Conservation (phyloP, 1,139 yeast genomes). For the Nakaseomyces bracarensis region DNA sequence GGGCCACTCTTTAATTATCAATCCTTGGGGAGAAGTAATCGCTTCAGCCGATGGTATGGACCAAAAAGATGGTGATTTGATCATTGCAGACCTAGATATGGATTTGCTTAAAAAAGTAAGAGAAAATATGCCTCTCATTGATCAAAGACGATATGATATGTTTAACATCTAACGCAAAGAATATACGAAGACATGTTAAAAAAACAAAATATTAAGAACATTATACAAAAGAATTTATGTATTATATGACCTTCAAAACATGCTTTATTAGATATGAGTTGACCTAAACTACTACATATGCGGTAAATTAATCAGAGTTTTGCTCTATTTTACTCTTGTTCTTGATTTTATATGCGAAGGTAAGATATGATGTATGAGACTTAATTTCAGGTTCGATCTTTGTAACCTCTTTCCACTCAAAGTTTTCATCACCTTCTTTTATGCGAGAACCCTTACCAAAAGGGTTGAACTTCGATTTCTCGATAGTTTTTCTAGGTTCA, state of each 20-base stretch:
- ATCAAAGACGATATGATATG: conserved; percentile 60
- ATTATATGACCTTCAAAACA: too few species aligned
- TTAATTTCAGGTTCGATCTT: conserved; percentile 78
- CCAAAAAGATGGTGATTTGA: conserved; percentile 42
- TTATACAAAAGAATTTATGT: too few species aligned
- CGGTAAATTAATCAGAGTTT: neutral
- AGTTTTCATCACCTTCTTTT: conserved; percentile 76
- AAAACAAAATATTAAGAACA: neutral
- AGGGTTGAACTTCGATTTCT: conserved; percentile 68
- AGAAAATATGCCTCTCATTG: conserved; percentile 62
- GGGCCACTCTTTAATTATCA: conserved; percentile 79
- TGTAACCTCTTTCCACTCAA: conserved; percentile 75
- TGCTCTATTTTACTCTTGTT: conserved; percentile 10
- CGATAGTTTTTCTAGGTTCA: conserved; percentile 26
- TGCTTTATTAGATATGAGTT: too few species aligned
- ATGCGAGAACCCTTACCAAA: conserved; percentile 73
- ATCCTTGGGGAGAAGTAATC: conserved; percentile 83
- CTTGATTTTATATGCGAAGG: conserved; percentile 59
- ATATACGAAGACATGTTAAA: too few species aligned
- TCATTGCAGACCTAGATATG: conserved; percentile 64
- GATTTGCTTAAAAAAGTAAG: conserved; percentile 44
- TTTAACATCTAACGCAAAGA: conserved; percentile 18
- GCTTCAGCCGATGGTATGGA: conserved; percentile 50
- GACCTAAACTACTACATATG: too few species aligned
- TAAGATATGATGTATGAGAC: conserved; percentile 88